Conservation (phyloP, 1,284 basidiomycete species). For the Xerocomus subilludens region DNA sequence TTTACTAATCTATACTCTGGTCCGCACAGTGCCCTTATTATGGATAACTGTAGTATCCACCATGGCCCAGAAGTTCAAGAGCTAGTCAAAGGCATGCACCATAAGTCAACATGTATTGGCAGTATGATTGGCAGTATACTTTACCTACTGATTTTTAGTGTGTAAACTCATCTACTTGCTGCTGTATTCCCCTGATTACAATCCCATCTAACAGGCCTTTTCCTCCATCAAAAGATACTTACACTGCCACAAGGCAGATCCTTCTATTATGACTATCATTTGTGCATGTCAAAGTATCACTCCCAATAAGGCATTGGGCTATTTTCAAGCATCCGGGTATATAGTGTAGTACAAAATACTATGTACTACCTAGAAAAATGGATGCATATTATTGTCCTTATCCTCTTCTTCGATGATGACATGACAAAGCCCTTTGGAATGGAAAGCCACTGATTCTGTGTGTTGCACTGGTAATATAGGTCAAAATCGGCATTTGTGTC, state of each 20-base stretch:
- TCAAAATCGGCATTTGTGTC: too few relatives aligned
- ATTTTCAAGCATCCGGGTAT: constrained; percentile 8
- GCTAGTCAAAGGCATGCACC: background rate
- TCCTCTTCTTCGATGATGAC: too few relatives aligned
- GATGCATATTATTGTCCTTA: too few relatives aligned
- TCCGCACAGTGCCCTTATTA: too few relatives aligned
- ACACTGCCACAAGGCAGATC: background rate
- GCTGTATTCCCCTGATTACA: background rate
- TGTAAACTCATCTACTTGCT: background rate
- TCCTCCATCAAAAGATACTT: background rate
- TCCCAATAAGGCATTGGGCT: constrained; percentile 1
- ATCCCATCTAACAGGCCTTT: background rate
- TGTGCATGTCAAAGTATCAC: constrained; percentile 7
- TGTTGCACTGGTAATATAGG: too few relatives aligned
- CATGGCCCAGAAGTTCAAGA: background rate
- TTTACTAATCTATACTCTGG: background rate
- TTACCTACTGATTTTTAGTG: background rate
- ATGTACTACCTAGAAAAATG: too few relatives aligned
- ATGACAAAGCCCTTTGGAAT: too few relatives aligned
- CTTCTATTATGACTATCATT: background rate
- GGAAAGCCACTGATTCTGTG: too few relatives aligned
- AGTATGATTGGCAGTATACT: too few relatives aligned
- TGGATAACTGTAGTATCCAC: background rate
- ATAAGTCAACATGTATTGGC: background rate
- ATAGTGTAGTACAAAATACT: background rate